Evolutionary conservation across 306 rosid species (phyloP), one percentile per base, ranked within the genome.

Genomic region (Dryas drummondii): DNA sequence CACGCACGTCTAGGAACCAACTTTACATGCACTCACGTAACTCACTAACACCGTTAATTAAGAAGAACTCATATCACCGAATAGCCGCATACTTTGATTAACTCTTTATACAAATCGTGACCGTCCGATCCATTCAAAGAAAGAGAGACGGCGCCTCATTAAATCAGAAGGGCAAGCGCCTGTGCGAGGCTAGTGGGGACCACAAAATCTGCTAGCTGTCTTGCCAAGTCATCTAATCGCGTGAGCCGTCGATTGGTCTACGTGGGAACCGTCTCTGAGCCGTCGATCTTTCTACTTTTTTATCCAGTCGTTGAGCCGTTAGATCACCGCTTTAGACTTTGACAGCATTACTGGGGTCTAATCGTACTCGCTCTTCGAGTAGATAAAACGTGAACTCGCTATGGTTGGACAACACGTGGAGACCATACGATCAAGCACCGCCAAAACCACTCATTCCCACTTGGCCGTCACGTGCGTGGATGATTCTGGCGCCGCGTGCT

Each of bases 201-300:
- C 65, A 70, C 47, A 6, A 76, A 58, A 50, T 59, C 76, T 56
- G 76, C 80, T 14, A 56, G 62, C 74, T 71, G 84, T 58, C 80
- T 82, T 22, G 75, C 78, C 80, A 66, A 72, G 74, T 72, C 81
- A 67, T 4, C 27, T 41, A 22, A 22, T 22, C 78, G 12, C 79
- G 41, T 75, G 70, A 48, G 71, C 82, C 83, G 77, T 72, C 76
- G 68, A 49, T 75, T 10, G 57, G 9, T 3, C 44, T 46, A 17
- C 16, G 71, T 49, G 16, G 42, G 70, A 75, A 70, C 66, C 37
- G 5, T 12, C 15, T 59, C 1, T 9, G 16, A 9, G 13, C 78
- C 74, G 82, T 40, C 15, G 71, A 70, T 77, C 70, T 5, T n/a
- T 52, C 60, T 69, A 59, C 63, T 68, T 68, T 17, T 11, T 62